phyloP scores from a whole-genome alignment of 345 rosid species.

The Melaleuca alternifolia region DNA sequence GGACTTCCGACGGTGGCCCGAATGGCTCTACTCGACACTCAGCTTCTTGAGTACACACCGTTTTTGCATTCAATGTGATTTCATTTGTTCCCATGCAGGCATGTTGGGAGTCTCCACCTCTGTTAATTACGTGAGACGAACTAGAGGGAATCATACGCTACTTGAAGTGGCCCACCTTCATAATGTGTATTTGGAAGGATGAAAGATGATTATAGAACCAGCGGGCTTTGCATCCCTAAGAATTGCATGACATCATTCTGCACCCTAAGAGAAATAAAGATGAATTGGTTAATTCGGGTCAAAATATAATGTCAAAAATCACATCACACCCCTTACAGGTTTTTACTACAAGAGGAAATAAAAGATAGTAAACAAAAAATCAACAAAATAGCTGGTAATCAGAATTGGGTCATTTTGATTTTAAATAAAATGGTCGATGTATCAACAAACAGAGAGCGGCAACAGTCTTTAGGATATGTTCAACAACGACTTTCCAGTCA shows the following conservation, averaged over 20 bases:
- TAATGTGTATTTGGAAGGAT: slow-evolving; percentile 82
- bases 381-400: too few relatives aligned
- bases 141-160: neutral
- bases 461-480: too few relatives aligned
- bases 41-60: neutral
- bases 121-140: neutral
- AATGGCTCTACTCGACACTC: neutral
- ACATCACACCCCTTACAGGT: neutral
- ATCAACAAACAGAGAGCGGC: too few relatives aligned
- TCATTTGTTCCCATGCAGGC: neutral
- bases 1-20: neutral
- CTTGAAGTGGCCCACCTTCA: slow-evolving; percentile 49
- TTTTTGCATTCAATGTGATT: too few relatives aligned
- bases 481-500: too few relatives aligned
- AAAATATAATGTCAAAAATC: neutral
- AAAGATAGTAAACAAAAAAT: neutral
- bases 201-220: slow-evolving; percentile 82
- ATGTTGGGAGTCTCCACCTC: neutral
- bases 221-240: slow-evolving; percentile 58
- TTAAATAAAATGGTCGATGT: too few relatives aligned
- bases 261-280: slow-evolving; percentile 39
- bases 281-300: neutral
- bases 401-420: too few relatives aligned
- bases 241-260: slow-evolving; percentile 78
- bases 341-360: neutral